Evolutionary conservation across 805 yeast species (phyloP).

Genomic region (Tetrapisispora taiwanensis): DNA sequence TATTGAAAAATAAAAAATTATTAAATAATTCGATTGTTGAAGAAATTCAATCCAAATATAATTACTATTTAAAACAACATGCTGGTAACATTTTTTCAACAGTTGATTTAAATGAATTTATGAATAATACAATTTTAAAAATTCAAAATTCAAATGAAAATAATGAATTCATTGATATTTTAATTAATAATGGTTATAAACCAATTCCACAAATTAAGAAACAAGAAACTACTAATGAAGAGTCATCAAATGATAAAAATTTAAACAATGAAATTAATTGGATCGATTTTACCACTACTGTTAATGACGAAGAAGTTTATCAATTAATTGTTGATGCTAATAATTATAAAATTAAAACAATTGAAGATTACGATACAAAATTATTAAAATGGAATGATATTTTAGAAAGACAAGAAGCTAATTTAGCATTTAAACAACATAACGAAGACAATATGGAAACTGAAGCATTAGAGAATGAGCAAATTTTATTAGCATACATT

Average conservation of each 20-base stretch:
- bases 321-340: constrained; percentile 39
- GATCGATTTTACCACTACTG: constrained; percentile 51
- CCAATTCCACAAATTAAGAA: constrained; percentile 6
- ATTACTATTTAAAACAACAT: constrained; percentile 22
- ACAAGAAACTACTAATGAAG: constrained; percentile 7
- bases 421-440: constrained; percentile 34
- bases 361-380: constrained; percentile 45
- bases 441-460: constrained; percentile 40
- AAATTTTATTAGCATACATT: constrained; percentile 66
- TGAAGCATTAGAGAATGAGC: constrained; percentile 42
- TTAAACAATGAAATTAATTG: constrained; percentile 43
- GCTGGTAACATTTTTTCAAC: constrained; percentile 17
- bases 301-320: constrained; percentile 66
- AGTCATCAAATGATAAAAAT: background rate
- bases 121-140: constrained; percentile 6
- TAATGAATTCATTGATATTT: constrained; percentile 32
- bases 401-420: constrained; percentile 42
- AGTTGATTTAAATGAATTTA: constrained; percentile 17
- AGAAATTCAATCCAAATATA: constrained; percentile 19
- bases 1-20: constrained; percentile 9
- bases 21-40: constrained; percentile 15
- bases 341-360: constrained; percentile 28
- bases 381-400: constrained; percentile 63
- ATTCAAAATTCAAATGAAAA: constrained; percentile 9
- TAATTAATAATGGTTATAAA: constrained; percentile 24